Conservation (phyloP, 192 early-diverging fungal species). For the Coemansia sp. region DNA sequence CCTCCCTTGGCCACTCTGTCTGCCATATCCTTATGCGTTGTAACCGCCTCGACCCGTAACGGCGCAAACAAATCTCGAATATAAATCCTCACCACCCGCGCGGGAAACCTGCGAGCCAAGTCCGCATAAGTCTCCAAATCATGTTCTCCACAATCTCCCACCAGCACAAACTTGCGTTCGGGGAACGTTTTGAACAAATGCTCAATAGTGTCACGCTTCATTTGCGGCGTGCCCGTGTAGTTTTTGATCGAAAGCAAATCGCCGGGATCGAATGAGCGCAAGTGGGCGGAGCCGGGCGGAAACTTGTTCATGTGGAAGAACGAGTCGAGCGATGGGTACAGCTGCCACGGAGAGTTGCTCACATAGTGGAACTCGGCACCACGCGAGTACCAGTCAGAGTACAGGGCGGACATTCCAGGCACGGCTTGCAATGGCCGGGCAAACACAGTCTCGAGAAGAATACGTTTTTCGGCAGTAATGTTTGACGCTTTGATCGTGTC, state of each 20-base stretch:
- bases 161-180: constrained; percentile 76
- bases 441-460: constrained; percentile 59
- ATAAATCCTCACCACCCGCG: constrained; percentile 77
- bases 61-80: constrained; percentile 68
- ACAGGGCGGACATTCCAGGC: constrained; percentile 76
- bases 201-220: constrained; percentile 57
- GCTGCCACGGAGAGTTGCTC: constrained; percentile 78
- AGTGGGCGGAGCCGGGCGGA: constrained; percentile 75
- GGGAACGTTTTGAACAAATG: constrained; percentile 66
- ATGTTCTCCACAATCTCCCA: constrained; percentile 88
- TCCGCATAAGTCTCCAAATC: constrained; percentile 82
- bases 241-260: constrained; percentile 59
- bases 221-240: constrained; percentile 48
- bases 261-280: constrained; percentile 63
- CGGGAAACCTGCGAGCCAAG: constrained; percentile 60
- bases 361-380: constrained; percentile 82
- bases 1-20: constrained; percentile 20
- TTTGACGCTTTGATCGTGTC: constrained; percentile 89
- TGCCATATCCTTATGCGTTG: constrained; percentile 30
- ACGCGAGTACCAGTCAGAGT: constrained; percentile 60
- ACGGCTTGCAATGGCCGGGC: constrained; percentile 58
- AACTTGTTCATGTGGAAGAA: constrained; percentile 72
- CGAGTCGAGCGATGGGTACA: constrained; percentile 63
- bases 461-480: constrained; percentile 64
- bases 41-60: constrained; percentile 33